These are phyloP conservation scores for Globisporangium barbulae DNA, from an alignment of 352 stramenopile genomes.

Conservation along the genomic window DNA sequence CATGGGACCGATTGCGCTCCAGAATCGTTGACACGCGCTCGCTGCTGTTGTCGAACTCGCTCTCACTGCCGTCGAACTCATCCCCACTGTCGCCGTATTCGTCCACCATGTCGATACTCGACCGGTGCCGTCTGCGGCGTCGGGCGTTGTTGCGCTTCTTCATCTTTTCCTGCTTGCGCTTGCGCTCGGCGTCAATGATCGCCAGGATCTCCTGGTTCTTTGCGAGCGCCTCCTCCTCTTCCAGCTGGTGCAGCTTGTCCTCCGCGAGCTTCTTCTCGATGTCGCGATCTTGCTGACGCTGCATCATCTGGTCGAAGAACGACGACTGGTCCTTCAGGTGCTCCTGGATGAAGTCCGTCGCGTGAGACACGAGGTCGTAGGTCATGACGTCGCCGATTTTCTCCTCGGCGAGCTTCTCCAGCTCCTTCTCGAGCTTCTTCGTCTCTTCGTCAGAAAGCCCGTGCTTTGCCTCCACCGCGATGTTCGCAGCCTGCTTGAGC, in stretches of 20 bases:
- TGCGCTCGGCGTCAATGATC: constrained; percentile 72
- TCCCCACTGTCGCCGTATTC: constrained; percentile 23
- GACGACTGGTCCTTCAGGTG: constrained; percentile 81
- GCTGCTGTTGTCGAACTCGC: constrained; percentile 31
- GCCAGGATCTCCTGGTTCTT: constrained; percentile 77
- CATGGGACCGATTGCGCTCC: constrained; percentile 29
- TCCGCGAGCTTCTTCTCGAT: constrained; percentile 59
- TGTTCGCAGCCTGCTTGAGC: constrained; percentile 55
- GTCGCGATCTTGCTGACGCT: constrained; percentile 67
- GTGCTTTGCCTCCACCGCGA: constrained; percentile 65
- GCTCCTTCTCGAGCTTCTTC: constrained; percentile 43
- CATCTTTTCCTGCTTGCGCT: constrained; percentile 58
- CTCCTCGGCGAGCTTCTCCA: constrained; percentile 56
- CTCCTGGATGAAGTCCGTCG: constrained; percentile 79
- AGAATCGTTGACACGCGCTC: constrained; percentile 35
- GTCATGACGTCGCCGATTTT: constrained; percentile 75
- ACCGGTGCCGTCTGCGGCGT: constrained; percentile 40
- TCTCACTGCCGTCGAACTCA: constrained; percentile 24
- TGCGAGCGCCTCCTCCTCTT: constrained; percentile 58
- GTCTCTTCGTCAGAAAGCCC: constrained; percentile 71
- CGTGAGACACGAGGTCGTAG: constrained; percentile 81
- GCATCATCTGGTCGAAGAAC: constrained; percentile 89
- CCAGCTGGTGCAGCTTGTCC: constrained; percentile 42
- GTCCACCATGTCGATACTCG: constrained; percentile 52
- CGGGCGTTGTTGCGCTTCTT: constrained; percentile 48